Percentiles rank a stretch among this genome's conserved stretches.
Evolutionary conservation across 768 basidiomycete genomes (phyloP).

Genomic region (Lactarius quietus): DNA sequence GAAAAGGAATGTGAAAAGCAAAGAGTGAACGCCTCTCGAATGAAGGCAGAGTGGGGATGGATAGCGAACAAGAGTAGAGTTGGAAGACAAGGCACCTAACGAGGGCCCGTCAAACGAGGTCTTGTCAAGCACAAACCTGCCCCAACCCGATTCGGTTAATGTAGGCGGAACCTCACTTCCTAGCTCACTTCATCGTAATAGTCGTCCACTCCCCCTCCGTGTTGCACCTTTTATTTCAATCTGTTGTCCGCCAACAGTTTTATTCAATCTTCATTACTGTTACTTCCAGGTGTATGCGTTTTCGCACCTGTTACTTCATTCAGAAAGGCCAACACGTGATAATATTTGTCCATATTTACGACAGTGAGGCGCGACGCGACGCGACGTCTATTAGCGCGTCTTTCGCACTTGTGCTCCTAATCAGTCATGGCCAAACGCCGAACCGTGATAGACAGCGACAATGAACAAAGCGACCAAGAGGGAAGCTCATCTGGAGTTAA

Average conservation of each 20-base stretch:
- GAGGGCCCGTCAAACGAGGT: neutral
- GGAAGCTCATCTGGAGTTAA: conserved; percentile 11
- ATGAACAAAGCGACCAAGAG: conserved; percentile 15
- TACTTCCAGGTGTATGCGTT: neutral
- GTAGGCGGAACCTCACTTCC: neutral
- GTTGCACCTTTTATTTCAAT: neutral
- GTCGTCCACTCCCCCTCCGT: neutral
- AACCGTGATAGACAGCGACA: conserved; percentile 22
- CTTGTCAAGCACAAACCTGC: neutral
- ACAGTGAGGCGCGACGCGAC: conserved; percentile 1
- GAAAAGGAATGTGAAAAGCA: conserved; percentile 15
- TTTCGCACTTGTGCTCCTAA: neutral
- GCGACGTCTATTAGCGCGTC: conserved; percentile 1
- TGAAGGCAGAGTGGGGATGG: neutral
- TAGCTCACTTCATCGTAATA: too few relatives aligned
- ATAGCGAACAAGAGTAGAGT: neutral
- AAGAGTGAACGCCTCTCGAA: conserved; percentile 15
- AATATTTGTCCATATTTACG: neutral
- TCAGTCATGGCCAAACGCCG: conserved; percentile 24
- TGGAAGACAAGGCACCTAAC: conserved; percentile 9
- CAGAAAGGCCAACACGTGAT: neutral
- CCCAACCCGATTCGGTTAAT: neutral
- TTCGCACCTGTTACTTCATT: neutral
- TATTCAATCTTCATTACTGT: neutral
- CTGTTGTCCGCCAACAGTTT: neutral